Percentiles rank a stretch among this genome's conserved stretches.
Evolutionary conservation across 2,329 filamentous ascomycete genomes (phyloP).

Genomic region (Microcyclospora tardicrescens): DNA sequence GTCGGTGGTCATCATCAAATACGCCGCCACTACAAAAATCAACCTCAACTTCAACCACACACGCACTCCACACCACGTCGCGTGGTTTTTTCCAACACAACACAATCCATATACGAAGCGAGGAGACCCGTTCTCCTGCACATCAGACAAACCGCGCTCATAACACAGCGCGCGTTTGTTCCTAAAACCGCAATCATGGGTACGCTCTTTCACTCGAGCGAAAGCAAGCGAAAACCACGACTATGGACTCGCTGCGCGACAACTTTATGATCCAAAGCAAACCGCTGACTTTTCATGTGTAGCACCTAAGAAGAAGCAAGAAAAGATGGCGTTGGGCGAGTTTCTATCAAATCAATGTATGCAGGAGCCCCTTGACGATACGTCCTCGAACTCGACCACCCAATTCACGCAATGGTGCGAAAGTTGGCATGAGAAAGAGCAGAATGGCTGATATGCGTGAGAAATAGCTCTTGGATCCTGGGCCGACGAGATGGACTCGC

Average conservation of each 20-base stretch:
- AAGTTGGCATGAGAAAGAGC: not conserved
- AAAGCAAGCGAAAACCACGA: too few relatives aligned
- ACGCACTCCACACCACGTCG: not conserved
- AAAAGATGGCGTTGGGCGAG: conserved; percentile 96
- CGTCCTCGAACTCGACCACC: not conserved
- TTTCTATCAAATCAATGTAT: conserved; percentile 86
- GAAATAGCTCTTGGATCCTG: conserved; percentile 66
- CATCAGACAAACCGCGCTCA: conserved; percentile 3
- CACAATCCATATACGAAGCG: not conserved
- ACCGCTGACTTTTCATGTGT: not conserved
- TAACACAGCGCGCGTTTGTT: conserved; percentile 9
- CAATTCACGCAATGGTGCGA: too few relatives aligned
- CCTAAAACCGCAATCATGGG: conserved; percentile 46
- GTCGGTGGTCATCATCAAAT: not conserved
- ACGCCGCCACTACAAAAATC: conserved; percentile 1
- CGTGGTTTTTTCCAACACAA: too few relatives aligned
- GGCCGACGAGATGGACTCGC: conserved; percentile 88
- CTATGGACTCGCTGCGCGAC: not conserved
- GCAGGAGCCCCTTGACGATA: conserved; percentile 3
- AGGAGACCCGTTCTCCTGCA: conserved; percentile 4
- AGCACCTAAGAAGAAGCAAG: conserved; percentile 68
- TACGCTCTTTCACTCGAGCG: conserved; percentile 17
- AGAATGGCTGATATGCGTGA: conserved; percentile 8
- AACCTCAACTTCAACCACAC: conserved; percentile 1
- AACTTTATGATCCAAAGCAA: too few relatives aligned